Evolutionary conservation across 2,329 filamentous ascomycete genomes (phyloP).

Genomic region (Calonectria crousiana): DNA sequence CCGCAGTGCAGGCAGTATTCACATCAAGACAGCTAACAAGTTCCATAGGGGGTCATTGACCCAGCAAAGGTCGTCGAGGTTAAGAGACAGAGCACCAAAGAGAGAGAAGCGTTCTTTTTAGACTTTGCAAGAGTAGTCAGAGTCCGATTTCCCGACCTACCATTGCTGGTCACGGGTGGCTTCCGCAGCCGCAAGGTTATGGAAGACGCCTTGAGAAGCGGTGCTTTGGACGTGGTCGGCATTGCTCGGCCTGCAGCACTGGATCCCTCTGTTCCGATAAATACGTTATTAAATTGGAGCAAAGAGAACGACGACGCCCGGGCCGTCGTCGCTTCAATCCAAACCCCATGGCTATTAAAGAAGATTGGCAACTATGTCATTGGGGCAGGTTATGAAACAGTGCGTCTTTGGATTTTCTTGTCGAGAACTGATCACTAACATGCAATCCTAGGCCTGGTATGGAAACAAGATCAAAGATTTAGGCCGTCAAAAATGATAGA

Average conservation of each 20-base stretch:
- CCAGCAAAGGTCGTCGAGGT: background rate
- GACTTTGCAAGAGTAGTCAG: background rate
- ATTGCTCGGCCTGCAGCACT: background rate
- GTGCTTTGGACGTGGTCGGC: background rate
- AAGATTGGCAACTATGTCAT: background rate
- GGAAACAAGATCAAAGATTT: background rate
- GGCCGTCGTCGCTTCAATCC: background rate
- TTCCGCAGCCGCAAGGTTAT: background rate
- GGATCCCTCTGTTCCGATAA: background rate
- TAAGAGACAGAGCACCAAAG: constrained; percentile 1
- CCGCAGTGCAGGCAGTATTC: background rate
- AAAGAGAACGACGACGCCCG: background rate
- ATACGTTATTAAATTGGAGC: background rate
- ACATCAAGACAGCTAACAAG: constrained; percentile 44
- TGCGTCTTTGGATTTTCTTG: background rate
- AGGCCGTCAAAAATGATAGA: background rate
- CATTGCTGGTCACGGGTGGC: background rate
- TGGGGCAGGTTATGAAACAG: background rate
- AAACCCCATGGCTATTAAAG: background rate
- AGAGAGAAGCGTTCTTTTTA: background rate
- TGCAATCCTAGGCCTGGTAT: background rate
- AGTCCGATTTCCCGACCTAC: background rate
- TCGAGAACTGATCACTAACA: background rate
- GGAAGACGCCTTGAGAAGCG: background rate
- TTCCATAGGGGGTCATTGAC: background rate